Base-by-base conservation (phyloP, 192 early-diverging fungal genomes). In the Chytriomyces sp. region DNA sequence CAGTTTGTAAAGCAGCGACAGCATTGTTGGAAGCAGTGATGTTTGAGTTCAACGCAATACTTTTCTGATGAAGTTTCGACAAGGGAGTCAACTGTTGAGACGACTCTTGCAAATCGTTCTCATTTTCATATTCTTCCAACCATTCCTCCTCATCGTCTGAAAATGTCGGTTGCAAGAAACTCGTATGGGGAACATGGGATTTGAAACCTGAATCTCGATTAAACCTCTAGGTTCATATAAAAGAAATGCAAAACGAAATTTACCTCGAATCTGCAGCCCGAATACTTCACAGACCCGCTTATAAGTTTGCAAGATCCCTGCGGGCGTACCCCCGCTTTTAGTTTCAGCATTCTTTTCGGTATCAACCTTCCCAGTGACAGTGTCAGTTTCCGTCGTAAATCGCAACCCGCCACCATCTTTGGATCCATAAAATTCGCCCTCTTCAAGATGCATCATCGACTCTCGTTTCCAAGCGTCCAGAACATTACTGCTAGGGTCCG, bases 231-330 rank as follows among this genome's bases (percentile, higher is more conserved):
- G 74, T 74, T 75, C 18, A 18, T 67, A n/a, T 3, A n/a, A 60
- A 60, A 0, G 18, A 60, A n/a, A 26, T 50, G 44, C 3, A 47
- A 50, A 68, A 26, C 44, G n/a, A 10, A 60, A 11, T 20, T 70
- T 67, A 85, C 83, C 16, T 72, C 71, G 75, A 83, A 84, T 83
- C 46, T 89, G 90, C 45, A 94, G 80, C 10, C 93, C 93, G 77
- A 90, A 90, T 1, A 90, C 86, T 35, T 91, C 88, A 71, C 91
- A 90, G 10, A 94, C 87, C 45, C 82, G 80, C n/a, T 87, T 88
- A 72, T 94, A 79, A 70, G 87, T 89, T 20, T 88, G 86, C 5
- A 94, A 72, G 5, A 92, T 81, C 24, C 91, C 92, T 43, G 77
- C 84, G 64, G 89, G 72, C 47, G 77, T 76, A 45, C 50, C 9